A percentile compares a stretch with the other conserved stretches of the same genome.
Evolutionary conservation across 2,329 filamentous ascomycete genomes (phyloP).

Genomic region (Hymenoscyphus albidus): DNA sequence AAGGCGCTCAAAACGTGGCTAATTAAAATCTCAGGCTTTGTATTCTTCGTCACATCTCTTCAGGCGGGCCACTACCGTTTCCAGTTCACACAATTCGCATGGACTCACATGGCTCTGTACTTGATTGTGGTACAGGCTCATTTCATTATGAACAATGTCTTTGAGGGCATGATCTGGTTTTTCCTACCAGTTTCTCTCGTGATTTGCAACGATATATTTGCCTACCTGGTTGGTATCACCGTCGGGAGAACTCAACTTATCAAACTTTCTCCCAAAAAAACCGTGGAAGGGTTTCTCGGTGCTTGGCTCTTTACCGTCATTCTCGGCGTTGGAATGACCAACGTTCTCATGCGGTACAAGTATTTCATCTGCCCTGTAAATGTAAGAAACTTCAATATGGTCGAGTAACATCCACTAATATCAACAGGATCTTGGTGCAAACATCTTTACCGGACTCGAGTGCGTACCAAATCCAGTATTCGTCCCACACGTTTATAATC

Average conservation of each 20-base stretch:
- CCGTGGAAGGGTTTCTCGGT: constrained; percentile 93
- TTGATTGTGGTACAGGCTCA: constrained; percentile 97
- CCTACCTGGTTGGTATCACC: constrained; percentile 95
- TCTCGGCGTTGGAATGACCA: constrained; percentile 77
- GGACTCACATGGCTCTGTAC: constrained; percentile 99
- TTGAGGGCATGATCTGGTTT: constrained; percentile 99
- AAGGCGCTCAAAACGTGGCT: constrained; percentile 22
- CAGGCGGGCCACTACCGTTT: constrained; percentile 97
- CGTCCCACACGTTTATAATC: constrained; percentile 67
- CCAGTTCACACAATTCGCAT: constrained; percentile 98
- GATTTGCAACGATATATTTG: constrained; percentile 98
- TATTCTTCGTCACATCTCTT: constrained; percentile 93
- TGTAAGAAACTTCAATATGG: constrained; percentile 41
- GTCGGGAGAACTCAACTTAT: constrained; percentile 96
- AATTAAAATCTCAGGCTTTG: constrained; percentile 63
- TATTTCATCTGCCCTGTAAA: constrained; percentile 99
- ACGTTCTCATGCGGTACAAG: constrained; percentile 81
- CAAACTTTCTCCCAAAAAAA: constrained; percentile 98
- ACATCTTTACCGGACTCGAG: constrained; percentile 83
- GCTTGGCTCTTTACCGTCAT: constrained; percentile 94
- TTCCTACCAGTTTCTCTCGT: constrained; percentile 92
- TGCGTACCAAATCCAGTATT: constrained; percentile 93
- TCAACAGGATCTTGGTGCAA: constrained; percentile 75
- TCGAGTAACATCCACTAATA: constrained; percentile 16
- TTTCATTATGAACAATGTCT: constrained; percentile 99